phyloP scores from a whole-genome alignment of 2,329 filamentous ascomycete genomes.

The Leptographium radiaticola region DNA sequence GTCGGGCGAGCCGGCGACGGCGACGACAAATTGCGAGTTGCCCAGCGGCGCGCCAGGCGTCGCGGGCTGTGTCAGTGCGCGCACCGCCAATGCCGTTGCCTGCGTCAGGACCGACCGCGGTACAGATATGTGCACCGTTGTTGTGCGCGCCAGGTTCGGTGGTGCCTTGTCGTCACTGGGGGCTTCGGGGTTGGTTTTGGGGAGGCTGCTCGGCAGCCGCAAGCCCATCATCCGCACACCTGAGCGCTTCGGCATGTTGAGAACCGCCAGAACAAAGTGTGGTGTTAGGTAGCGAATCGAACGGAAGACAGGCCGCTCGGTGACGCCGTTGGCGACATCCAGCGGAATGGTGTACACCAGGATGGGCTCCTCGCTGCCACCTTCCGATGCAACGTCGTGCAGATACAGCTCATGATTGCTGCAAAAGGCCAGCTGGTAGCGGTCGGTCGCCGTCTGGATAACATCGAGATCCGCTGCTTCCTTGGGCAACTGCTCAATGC shows the following conservation, averaged over 20 bases:
- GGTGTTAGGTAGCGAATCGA: constrained; percentile 46
- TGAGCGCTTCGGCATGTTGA: constrained; percentile 45
- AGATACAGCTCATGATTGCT: constrained; percentile 63
- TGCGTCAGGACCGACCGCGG: constrained; percentile 52
- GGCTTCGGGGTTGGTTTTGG: constrained; percentile 16
- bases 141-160: constrained; percentile 30
- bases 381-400: constrained; percentile 35
- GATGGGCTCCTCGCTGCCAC: constrained; percentile 24
- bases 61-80: constrained; percentile 47
- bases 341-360: constrained; percentile 44
- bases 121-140: constrained; percentile 43
- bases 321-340: constrained; percentile 23
- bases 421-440: constrained; percentile 67
- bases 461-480: constrained; percentile 62
- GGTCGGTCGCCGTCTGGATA: constrained; percentile 43
- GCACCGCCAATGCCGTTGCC: constrained; percentile 66
- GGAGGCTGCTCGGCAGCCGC: constrained; percentile 23
- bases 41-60: constrained; percentile 26
- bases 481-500: constrained; percentile 31
- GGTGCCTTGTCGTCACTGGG: neutral
- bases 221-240: constrained; percentile 45
- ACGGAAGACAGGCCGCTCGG: constrained; percentile 37
- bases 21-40: constrained; percentile 66
- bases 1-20: constrained; percentile 55
- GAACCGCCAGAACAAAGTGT: constrained; percentile 41